Conservation (phyloP, 164 flowering plant species). For the Vitis riparia region DNA sequence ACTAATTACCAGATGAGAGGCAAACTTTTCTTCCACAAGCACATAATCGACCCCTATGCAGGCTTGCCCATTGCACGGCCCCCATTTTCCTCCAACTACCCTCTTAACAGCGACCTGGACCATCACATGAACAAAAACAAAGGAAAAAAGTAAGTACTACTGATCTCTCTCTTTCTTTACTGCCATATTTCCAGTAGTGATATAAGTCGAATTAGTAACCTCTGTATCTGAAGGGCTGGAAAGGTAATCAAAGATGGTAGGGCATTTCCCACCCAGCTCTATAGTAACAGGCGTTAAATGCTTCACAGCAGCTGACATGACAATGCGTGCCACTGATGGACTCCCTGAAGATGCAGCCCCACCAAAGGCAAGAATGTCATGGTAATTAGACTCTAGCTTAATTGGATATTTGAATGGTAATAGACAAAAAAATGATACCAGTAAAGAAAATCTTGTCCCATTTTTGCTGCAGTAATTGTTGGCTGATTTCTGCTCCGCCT, state of each 20-base stretch:
- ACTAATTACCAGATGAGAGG: slow-evolving; percentile 52
- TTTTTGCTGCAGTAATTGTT: slow-evolving; percentile 51
- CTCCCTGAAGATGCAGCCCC: slow-evolving; percentile 47
- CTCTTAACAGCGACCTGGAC: slow-evolving; percentile 56
- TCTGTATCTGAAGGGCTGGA: slow-evolving; percentile 39
- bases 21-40: slow-evolving; percentile 61
- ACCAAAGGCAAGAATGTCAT: too few species aligned
- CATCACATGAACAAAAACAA: slow-evolving; percentile 1
- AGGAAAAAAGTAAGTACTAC: background rate
- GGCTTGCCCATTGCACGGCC: slow-evolving; percentile 70
- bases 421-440: slow-evolving; percentile 33
- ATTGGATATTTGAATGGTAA: too few species aligned
- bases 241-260: slow-evolving; percentile 56
- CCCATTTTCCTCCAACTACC: slow-evolving; percentile 70
- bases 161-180: background rate
- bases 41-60: slow-evolving; percentile 77
- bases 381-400: too few species aligned
- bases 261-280: slow-evolving; percentile 95
- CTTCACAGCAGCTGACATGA: slow-evolving; percentile 87
- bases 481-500: slow-evolving; percentile 51
- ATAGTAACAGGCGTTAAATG: slow-evolving; percentile 87
- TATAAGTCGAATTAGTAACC: slow-evolving; percentile 29
- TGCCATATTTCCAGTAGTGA: background rate
- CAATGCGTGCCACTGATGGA: slow-evolving; percentile 56
- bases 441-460: slow-evolving; percentile 98